These are phyloP conservation scores for Glycine tomentella DNA, from an alignment of 306 rosid species.

Conservation along the genomic window DNA sequence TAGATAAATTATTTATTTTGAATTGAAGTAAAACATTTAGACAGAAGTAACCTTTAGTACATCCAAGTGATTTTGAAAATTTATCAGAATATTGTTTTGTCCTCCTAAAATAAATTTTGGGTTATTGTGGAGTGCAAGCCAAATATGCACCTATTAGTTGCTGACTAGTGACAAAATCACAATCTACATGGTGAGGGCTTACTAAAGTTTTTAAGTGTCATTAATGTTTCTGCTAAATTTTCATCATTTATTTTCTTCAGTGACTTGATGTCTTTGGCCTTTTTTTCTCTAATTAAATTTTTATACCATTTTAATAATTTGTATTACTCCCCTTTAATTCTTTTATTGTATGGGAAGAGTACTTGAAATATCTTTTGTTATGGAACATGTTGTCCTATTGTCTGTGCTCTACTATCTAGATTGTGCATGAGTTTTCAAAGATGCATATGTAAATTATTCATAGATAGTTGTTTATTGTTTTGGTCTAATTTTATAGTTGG, in stretches of 20 bases:
- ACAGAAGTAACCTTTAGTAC: slow-evolving; percentile 7
- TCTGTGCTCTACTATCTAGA: slow-evolving; percentile 3
- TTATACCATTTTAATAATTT: slow-evolving; percentile 7
- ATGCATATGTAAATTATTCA: slow-evolving; percentile 17
- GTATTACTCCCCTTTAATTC: not conserved
- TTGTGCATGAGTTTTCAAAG: slow-evolving; percentile 31
- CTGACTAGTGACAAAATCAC: slow-evolving; percentile 36
- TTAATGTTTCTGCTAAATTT: slow-evolving; percentile 10
- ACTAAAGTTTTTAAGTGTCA: not conserved
- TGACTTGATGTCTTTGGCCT: not conserved
- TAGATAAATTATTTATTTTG: slow-evolving; percentile 29
- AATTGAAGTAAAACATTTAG: slow-evolving; percentile 9
- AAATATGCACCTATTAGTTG: slow-evolving; percentile 41
- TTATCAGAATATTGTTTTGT: not conserved
- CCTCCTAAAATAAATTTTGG: slow-evolving; percentile 11
- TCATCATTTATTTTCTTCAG: slow-evolving; percentile 7
- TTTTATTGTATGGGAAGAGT: slow-evolving; percentile 18
- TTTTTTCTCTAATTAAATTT: not conserved
- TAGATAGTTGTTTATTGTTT: slow-evolving; percentile 14
- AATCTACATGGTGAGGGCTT: slow-evolving; percentile 3
- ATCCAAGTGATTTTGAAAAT: slow-evolving; percentile 34
- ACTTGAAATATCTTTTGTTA: slow-evolving; percentile 26
- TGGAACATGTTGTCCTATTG: slow-evolving; percentile 23
- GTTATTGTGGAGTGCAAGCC: slow-evolving; percentile 22
- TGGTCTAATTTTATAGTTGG: slow-evolving; percentile 7